Evolutionary conservation across 2,329 filamentous ascomycete genomes (phyloP).

Genomic region (Ciborinia camelliae): DNA sequence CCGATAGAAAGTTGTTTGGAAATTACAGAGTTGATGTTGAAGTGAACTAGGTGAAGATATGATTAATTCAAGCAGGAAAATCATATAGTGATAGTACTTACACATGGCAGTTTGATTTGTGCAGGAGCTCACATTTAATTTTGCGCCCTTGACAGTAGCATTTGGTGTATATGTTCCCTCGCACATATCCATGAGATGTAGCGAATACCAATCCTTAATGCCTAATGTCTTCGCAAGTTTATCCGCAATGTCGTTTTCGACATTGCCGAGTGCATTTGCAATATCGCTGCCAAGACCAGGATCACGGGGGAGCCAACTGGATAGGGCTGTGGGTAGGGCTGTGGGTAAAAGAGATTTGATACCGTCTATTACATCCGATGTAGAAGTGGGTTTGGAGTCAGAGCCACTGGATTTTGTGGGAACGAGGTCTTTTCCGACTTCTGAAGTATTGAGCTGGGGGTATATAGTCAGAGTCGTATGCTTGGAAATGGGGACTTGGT

Average conservation of each 20-base stretch:
- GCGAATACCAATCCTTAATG: slow-evolving; percentile 58
- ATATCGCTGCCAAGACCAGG: slow-evolving; percentile 40
- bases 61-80: not conserved
- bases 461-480: slow-evolving; percentile 14
- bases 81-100: slow-evolving; percentile 22
- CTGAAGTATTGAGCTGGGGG: slow-evolving; percentile 54
- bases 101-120: slow-evolving; percentile 52
- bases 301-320: slow-evolving; percentile 31
- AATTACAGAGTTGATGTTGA: slow-evolving; percentile 51
- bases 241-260: slow-evolving; percentile 36
- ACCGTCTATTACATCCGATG: too few relatives aligned
- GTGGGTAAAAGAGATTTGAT: too few relatives aligned
- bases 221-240: slow-evolving; percentile 48
- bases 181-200: slow-evolving; percentile 60
- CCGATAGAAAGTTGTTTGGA: slow-evolving; percentile 47
- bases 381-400: slow-evolving; percentile 32
- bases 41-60: slow-evolving; percentile 40
- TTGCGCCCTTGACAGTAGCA: slow-evolving; percentile 40
- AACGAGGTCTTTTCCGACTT: slow-evolving; percentile 44
- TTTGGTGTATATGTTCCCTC: slow-evolving; percentile 42
- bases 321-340: too few relatives aligned
- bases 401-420: slow-evolving; percentile 28
- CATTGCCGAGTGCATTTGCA: slow-evolving; percentile 35
- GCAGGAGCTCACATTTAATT: slow-evolving; percentile 53
- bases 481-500: not conserved